Base-by-base conservation (phyloP, 2,329 filamentous ascomycete genomes). In the Myriosclerotinia scirpicola region DNA sequence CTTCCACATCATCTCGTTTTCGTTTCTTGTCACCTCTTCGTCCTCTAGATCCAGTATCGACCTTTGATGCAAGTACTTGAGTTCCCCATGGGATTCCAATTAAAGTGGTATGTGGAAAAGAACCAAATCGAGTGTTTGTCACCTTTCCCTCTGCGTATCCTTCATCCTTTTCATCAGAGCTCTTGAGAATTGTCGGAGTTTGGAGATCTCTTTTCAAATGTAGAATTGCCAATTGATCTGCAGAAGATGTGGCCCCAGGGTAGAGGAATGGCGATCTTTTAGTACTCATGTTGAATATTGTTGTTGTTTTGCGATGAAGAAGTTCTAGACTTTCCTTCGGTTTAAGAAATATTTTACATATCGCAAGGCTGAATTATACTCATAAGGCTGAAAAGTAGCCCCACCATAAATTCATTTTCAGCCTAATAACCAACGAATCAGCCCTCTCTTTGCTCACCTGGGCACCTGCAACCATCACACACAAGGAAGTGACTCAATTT, bases 61-160 rank as follows among this genome's bases (percentile, higher is more conserved):
- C 93, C 42, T 89, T 87, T 1, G 93, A 97, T 9, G 95, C 95
- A 56, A 92, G 85, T 30, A 98, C 88, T 77, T 98, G 95, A 8
- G 91, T 92, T 38, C 95, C 95, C 94, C 94, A 98, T 53, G 91
- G 90, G 64, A 93, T 82, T 6, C 87, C 83, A 65, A 97, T 84
- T 55, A 94, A 79, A 0, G 91, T 93, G 14, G 85, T 90, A 76
- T 94, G 91, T 0, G 91, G 91, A 68, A 93, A 94, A 0, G 93
- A 97, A 59, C 95, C 95, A 75, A 97, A 99, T 54, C 93, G 88
- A 1, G 94, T 99, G 79, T 97, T 98, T 64, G 93, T 87, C 2
- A 92, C 90, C 56, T 88, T 88, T 46, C 90, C 90, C 76, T 93
- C 90, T 40, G 85, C 85, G 73, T 93, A 93, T 67, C 90, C 90